Evolutionary conservation across 2,329 filamentous ascomycete species (phyloP).

Genomic region (Aspergillus arachidicola): DNA sequence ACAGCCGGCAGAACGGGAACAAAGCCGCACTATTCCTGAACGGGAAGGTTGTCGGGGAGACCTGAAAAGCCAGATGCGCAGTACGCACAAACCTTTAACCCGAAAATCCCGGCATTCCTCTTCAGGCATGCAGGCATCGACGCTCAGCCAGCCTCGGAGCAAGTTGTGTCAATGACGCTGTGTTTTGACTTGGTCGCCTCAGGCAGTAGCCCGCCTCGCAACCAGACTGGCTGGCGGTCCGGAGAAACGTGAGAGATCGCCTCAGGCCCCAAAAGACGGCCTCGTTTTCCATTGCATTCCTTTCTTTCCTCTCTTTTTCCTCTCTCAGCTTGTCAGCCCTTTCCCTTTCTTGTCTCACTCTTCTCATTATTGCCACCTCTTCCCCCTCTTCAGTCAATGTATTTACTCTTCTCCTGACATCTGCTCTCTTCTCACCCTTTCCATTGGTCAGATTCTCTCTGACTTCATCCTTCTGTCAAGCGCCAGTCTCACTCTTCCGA

Average conservation of each 20-base stretch:
- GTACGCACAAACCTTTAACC: conserved; percentile 13
- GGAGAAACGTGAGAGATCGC: conserved; percentile 28
- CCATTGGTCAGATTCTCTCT: conserved; percentile 39
- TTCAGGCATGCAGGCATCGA: conserved; percentile 14
- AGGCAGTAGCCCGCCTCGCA: conserved; percentile 23
- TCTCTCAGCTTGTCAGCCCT: conserved; percentile 17
- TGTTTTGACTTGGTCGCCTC: conserved; percentile 14
- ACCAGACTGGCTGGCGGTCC: conserved; percentile 22
- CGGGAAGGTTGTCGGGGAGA: conserved; percentile 25
- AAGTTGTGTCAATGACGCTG: neutral
- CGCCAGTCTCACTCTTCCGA: conserved; percentile 34
- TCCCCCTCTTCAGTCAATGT: conserved; percentile 13
- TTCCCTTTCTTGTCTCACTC: conserved; percentile 18
- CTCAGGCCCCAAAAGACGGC: conserved; percentile 30
- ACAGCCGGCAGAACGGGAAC: conserved; percentile 30
- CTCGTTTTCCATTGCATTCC: conserved; percentile 45
- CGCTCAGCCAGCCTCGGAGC: neutral
- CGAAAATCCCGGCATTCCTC: conserved; percentile 8
- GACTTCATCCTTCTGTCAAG: conserved; percentile 36
- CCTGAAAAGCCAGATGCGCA: conserved; percentile 29
- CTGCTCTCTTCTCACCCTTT: conserved; percentile 13
- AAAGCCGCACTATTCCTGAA: conserved; percentile 33
- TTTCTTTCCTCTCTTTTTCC: conserved; percentile 30
- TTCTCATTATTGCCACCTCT: conserved; percentile 6
- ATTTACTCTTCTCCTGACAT: conserved; percentile 18